Evolutionary conservation across 163 green algal genomes (phyloP), one percentile per base, ranked within the genome.

Genomic region (Scenedesmus sp.): DNA sequence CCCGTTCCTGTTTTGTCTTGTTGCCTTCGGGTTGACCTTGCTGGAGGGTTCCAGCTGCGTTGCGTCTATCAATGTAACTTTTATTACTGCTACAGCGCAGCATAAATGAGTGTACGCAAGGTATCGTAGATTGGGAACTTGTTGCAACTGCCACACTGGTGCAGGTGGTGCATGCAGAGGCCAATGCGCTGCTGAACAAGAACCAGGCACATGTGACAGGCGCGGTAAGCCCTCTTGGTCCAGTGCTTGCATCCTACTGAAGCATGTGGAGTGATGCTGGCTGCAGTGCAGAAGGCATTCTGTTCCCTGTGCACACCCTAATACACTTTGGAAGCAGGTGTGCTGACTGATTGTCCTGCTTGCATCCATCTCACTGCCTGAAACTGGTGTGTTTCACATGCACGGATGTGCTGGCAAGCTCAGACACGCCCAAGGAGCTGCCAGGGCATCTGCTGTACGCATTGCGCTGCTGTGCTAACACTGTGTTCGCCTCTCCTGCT

Each of bases 101-200:
- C n/a, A n/a, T n/a, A n/a, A n/a, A n/a, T n/a, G n/a, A n/a, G n/a
- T n/a, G n/a, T n/a, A n/a, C n/a, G n/a, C n/a, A n/a, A n/a, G n/a
- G n/a, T n/a, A n/a, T n/a, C n/a, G n/a, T n/a, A n/a, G n/a, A n/a
- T n/a, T n/a, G n/a, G n/a, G n/a, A n/a, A n/a, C n/a, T n/a, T 56
- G 30, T 18, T 22, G 16, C 65, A 20, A 6, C 6, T 76, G 65
- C 65, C 30, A 40, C 3, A 59, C 98, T 97, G 94, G 90, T 80
- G 86, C 76, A 91, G 86, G 86, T 97, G 61, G 94, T 96, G 24
- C 98, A 99, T 92, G 98, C 98, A 1, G 98, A 99, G 94, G 96
- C 99, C 80, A 99, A 99, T 88, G 98, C 98, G 26, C 97, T 99
- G 78, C 95, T 99, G 35, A 99, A 99, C 94, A 99, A 97, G 79